Evolutionary conservation across 371 early-diverging fungal species (phyloP).

Genomic region (Paraphysoderma sedebokerense): DNA sequence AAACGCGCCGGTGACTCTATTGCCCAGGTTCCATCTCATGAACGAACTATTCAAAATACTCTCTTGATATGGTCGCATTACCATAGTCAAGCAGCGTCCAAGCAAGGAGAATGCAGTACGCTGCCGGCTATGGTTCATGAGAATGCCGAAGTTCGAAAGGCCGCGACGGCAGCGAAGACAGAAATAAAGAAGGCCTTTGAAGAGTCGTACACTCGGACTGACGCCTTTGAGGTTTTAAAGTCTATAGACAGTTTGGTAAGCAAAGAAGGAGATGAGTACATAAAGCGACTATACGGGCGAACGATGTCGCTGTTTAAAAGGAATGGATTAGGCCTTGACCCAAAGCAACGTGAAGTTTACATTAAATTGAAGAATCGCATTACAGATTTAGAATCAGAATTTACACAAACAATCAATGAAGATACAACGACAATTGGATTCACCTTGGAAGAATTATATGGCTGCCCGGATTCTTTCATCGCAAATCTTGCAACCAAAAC

Average conservation of each 20-base stretch:
- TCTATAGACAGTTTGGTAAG: not conserved
- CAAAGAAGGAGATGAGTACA: not conserved
- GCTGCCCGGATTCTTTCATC: not conserved
- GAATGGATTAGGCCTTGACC: not conserved
- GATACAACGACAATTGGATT: not conserved
- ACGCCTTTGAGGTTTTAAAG: not conserved
- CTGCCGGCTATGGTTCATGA: slow-evolving; percentile 3
- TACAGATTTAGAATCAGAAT: not conserved
- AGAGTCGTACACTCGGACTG: not conserved
- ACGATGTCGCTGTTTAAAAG: not conserved
- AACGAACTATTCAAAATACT: not conserved
- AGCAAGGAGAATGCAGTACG: not conserved
- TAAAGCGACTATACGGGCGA: not conserved
- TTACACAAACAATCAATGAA: slow-evolving; percentile 4
- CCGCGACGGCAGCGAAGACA: slow-evolving; percentile 1
- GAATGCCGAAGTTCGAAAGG: not conserved
- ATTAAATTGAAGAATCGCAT: not conserved
- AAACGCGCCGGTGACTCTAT: not conserved
- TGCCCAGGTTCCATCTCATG: not conserved
- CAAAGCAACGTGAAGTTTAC: not conserved
- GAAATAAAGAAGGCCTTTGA: slow-evolving; percentile 2
- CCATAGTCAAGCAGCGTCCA: not conserved
- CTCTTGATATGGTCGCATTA: not conserved
- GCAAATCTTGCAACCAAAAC: not conserved
- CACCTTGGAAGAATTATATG: not conserved